phyloP scores from a whole-genome alignment of 2,329 filamentous ascomycete genomes.

The Cladophialophora bantiana region DNA sequence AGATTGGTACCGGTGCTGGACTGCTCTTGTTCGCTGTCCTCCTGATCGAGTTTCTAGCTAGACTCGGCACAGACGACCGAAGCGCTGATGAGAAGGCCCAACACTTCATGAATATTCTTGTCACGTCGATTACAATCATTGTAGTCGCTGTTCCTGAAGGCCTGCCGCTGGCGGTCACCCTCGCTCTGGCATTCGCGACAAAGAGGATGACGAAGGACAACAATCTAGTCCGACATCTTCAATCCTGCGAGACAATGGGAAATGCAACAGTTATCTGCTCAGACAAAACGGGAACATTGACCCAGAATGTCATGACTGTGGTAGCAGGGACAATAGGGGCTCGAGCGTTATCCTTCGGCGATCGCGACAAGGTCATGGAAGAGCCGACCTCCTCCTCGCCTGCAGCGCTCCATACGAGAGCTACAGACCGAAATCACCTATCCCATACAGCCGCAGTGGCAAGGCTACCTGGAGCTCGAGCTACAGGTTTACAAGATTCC shows the following conservation, averaged over 20 bases:
- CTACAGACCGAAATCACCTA: no score
- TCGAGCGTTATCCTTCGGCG: conserved; percentile 52
- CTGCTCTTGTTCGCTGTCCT: conserved; percentile 78
- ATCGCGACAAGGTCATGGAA: conserved; percentile 45
- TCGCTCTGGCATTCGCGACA: conserved; percentile 68
- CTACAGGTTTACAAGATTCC: conserved; percentile 56
- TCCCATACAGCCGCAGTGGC: conserved; percentile 40
- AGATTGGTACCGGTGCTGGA: conserved; percentile 74
- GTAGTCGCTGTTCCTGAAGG: conserved; percentile 69
- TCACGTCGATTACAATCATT: conserved; percentile 65
- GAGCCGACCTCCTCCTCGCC: no score
- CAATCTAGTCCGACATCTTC: conserved; percentile 65
- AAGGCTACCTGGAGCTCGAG: conserved; percentile 23
- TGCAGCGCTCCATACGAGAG: no score
- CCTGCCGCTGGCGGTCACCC: conserved; percentile 65
- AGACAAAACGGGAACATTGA: conserved; percentile 71
- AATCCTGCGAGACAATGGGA: conserved; percentile 69
- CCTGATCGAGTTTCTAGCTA: conserved; percentile 77
- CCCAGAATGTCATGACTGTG: conserved; percentile 69
- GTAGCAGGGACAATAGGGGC: conserved; percentile 63
- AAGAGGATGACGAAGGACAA: conserved; percentile 70
- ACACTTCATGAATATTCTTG: conserved; percentile 65
- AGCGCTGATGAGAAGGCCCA: conserved; percentile 61
- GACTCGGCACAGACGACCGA: conserved; percentile 60
- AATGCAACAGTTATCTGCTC: conserved; percentile 70